Conservation (phyloP, 768 basidiomycete genomes). For the Xanthoconium stramineum region DNA sequence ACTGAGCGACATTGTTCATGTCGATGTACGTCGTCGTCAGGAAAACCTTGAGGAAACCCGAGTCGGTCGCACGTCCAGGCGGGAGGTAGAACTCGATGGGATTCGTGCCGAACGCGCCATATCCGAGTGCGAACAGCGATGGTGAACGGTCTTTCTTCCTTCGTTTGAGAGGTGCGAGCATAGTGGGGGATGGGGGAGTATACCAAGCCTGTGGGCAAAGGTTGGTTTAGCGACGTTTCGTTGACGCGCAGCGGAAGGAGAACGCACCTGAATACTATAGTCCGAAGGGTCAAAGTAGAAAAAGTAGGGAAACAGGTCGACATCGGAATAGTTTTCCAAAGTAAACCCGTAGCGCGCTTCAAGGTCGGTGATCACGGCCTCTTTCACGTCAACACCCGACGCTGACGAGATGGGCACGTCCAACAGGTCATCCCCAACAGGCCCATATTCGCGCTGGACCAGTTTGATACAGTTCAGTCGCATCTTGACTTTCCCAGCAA, state of each 20-base stretch:
- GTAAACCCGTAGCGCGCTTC: slow-evolving; percentile 13
- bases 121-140: slow-evolving; percentile 19
- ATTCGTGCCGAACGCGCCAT: slow-evolving; percentile 18
- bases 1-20: slow-evolving; percentile 13
- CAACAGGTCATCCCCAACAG: slow-evolving; percentile 12
- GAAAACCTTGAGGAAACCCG: slow-evolving; percentile 22
- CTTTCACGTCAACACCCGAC: slow-evolving; percentile 2
- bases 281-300: slow-evolving; percentile 26
- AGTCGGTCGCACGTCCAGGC: not conserved
- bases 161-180: slow-evolving; percentile 9
- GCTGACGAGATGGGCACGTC: not conserved
- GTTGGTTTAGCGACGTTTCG: not conserved
- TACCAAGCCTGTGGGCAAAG: slow-evolving; percentile 16
- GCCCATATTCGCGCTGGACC: not conserved
- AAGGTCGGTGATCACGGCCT: slow-evolving; percentile 14
- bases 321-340: slow-evolving; percentile 14
- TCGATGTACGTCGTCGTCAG: slow-evolving; percentile 20
- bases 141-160: not conserved
- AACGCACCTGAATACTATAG: slow-evolving; percentile 15
- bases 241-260: not conserved
- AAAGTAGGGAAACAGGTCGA: slow-evolving; percentile 22
- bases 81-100: slow-evolving; percentile 18
- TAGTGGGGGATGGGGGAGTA: slow-evolving; percentile 1
- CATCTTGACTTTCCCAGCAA: slow-evolving; percentile 10
- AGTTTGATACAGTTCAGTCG: slow-evolving; percentile 8